Base-by-base conservation (phyloP, 352 stramenopile genomes). In the Phytophthora idaei region DNA sequence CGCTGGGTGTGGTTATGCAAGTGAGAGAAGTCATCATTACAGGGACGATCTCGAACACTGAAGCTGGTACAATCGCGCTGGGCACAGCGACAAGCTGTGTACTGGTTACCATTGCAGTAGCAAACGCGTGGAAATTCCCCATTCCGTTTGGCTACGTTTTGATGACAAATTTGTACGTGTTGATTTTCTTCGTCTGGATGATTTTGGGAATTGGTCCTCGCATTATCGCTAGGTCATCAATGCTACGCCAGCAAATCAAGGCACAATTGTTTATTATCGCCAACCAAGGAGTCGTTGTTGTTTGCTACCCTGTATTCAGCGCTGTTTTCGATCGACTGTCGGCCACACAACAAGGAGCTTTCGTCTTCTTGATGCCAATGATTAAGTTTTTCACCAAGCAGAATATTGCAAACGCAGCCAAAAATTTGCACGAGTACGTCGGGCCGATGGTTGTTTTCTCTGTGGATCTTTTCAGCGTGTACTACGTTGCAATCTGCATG, bases 371-470 rank as follows among this genome's bases (percentile, higher is more conserved):
- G 5, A 56, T 69, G 34, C 52, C 53, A 11, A 10, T 65, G 14
- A 62, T 73, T 17, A 76, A 74, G 21, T 50, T 74, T n/a, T 21
- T 47, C 9, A 65, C 69, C 4, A 67, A 70, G 21, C 69, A 78
- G 17, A 44, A 64, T 12, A 59, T 61, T 3, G 69, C 69, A 3
- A 56, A 53, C 7, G 46, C 44, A 27, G 58, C 49, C 3, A 34
- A 37, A 6, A 51, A 71, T 21, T 66, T 48, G 8, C 36, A 65
- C 14, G 68, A 79, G 9, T 64, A 64, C 12, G 21, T 64, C 3
- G 57, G 36, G 4, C 57, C 47, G 27, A 65, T 52, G 28, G 37
- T 65, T 6, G 28, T 52, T 3, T 64, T 65, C 37, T 65, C 57
- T 2, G 57, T 65, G n/a, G 47, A 64, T 28, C 11, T 64, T 5